Evolutionary conservation across 345 rosid species (phyloP), one percentile per base, ranked within the genome.

Genomic region (Raphanus sativus): DNA sequence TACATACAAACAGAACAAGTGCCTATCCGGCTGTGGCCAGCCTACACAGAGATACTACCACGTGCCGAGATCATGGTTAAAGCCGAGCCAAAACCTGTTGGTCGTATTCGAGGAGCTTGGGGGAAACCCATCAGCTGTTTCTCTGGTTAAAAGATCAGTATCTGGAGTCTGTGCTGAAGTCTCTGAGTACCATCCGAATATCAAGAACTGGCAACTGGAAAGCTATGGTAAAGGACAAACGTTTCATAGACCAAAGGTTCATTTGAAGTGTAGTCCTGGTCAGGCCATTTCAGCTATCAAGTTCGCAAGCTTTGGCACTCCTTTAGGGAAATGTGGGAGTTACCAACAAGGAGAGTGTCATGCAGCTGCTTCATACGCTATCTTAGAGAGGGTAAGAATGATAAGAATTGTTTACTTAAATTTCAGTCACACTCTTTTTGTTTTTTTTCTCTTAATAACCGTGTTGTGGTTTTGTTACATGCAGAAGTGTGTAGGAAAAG

Each of bases 271-370:
- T 70, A 87, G 82, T 77, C 82, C 75, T 25, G 98, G 99, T 65
- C 95, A 93, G 73, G 70, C 90, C 17, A 91, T 96, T 74, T 86
- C 91, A 58, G 74, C 91, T 77, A 96, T 96, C n/a, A 96, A 91
- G 71, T 96, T 96, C 48, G 98, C 99, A 5, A 96, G 99, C 89
- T 96, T 90, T 12, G 99, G 99, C 24, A 93, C 98, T 76, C 98
- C 98, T 34, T 75, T 90, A 16, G 99, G 99, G 67, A 93, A 93
- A 8, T 96, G 99, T 60, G 98, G 99, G 17, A 87, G 87, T 61
- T 96, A 91, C 85, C 89, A 90, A 83, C 93, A 96, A 85, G 99
- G 99, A 76, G 74, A 89, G 75, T 96, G 99, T 81, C 99, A 93
- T 60, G 94, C 98, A 76, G 75, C 89, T 6, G 78, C 90, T 6